Conservation (phyloP, 805 yeast species). For the Nakazawaea wickerhamii region DNA sequence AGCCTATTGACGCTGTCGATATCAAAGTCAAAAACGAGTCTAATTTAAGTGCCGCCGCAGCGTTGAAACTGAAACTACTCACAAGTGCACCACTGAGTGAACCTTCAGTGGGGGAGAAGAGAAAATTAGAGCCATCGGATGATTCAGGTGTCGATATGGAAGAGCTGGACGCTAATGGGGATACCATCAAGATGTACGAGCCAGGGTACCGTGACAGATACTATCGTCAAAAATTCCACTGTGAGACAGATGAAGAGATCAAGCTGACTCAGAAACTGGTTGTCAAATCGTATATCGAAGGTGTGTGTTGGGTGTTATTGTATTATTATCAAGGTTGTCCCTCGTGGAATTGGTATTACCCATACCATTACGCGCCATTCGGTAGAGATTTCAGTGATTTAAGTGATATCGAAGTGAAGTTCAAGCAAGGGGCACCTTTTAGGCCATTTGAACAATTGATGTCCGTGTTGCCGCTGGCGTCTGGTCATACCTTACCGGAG, state of each 20-base stretch:
- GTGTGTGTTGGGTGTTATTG: conserved; percentile 92
- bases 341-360: conserved; percentile 98
- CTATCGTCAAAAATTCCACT: conserved; percentile 68
- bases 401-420: conserved; percentile 46
- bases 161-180: conserved; percentile 40
- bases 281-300: conserved; percentile 77
- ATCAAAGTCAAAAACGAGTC: conserved; percentile 29
- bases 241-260: conserved; percentile 48
- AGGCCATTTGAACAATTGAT: conserved; percentile 88
- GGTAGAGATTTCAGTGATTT: conserved; percentile 76
- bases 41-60: conserved; percentile 42
- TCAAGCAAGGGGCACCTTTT: conserved; percentile 72
- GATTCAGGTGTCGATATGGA: conserved; percentile 27
- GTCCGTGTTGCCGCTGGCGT: conserved; percentile 94
- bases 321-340: conserved; percentile 98
- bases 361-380: conserved; percentile 97
- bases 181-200: conserved; percentile 68
- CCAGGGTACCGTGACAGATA: conserved; percentile 84
- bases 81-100: conserved; percentile 17
- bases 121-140: conserved; percentile 16
- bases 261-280: conserved; percentile 50
- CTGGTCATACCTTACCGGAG: conserved; percentile 79
- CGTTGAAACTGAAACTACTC: conserved; percentile 30
- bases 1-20: conserved; percentile 13
- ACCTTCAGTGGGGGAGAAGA: conserved; percentile 18